phyloP scores from a whole-genome alignment of 2,329 filamentous ascomycete species.

The Chrysoporthe cubensis region DNA sequence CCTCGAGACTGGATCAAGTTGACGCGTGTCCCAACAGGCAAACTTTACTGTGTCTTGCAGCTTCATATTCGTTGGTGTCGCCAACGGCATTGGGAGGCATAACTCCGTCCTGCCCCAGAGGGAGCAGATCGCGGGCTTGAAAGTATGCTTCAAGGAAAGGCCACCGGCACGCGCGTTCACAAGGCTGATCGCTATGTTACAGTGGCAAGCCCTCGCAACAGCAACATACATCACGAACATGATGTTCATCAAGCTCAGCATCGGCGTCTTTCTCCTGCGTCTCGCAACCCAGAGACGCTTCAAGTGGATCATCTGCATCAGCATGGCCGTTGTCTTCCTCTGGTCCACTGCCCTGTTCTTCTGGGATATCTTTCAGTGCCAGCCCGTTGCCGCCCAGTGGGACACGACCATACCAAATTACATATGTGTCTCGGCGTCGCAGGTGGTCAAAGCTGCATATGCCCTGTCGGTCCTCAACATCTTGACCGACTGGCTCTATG shows the following conservation, averaged over 20 bases:
- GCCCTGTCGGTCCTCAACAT: slow-evolving; percentile 57
- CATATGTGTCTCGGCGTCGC: slow-evolving; percentile 47
- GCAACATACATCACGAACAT: slow-evolving; percentile 56
- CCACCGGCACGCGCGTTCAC: neutral
- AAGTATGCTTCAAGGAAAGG: slow-evolving; percentile 37
- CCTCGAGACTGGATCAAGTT: neutral
- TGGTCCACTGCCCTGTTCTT: slow-evolving; percentile 55
- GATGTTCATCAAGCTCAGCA: slow-evolving; percentile 62
- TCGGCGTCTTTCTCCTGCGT: slow-evolving; percentile 55
- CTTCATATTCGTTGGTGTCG: slow-evolving; percentile 50
- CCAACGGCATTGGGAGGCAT: slow-evolving; percentile 50
- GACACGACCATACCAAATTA: slow-evolving; percentile 51
- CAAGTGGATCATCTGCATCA: slow-evolving; percentile 51
- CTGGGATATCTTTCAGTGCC: slow-evolving; percentile 58
- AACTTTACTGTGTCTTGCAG: slow-evolving; percentile 53
- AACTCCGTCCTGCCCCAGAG: slow-evolving; percentile 47
- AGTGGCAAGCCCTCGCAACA: slow-evolving; percentile 57
- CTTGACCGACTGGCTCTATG: slow-evolving; percentile 59
- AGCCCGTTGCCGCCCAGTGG: slow-evolving; percentile 56
- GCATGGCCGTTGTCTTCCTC: slow-evolving; percentile 50
- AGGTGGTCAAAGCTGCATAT: slow-evolving; percentile 54
- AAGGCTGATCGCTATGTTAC: neutral
- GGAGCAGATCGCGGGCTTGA: slow-evolving; percentile 50
- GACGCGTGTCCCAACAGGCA: slow-evolving; percentile 36
- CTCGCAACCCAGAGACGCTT: slow-evolving; percentile 52